These are phyloP conservation scores for Rutstroemia sp. DNA, from an alignment of 2,329 filamentous ascomycete genomes.

Conservation along the genomic window DNA sequence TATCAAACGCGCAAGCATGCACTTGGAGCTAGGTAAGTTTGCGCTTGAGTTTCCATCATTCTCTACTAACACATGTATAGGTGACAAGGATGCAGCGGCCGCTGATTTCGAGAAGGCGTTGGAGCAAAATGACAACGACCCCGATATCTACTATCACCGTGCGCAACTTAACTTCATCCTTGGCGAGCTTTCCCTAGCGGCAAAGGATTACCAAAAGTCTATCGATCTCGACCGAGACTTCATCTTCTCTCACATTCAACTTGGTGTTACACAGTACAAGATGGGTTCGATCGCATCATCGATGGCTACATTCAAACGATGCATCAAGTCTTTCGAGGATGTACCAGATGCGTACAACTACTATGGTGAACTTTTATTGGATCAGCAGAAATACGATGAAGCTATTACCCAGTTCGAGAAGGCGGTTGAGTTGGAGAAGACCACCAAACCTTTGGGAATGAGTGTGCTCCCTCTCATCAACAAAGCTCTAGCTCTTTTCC, in stretches of 20 bases:
- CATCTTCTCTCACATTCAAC: constrained; percentile 99
- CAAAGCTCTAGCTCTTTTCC: constrained; percentile 94
- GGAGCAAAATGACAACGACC: constrained; percentile 77
- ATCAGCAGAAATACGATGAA: constrained; percentile 92
- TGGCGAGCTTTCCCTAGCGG: constrained; percentile 83
- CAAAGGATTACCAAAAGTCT: constrained; percentile 98
- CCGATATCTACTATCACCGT: constrained; percentile 98
- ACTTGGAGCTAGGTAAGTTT: constrained; percentile 74
- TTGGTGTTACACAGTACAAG: constrained; percentile 99
- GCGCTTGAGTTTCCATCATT: not conserved
- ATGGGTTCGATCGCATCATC: constrained; percentile 96
- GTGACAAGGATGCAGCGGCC: constrained; percentile 77
- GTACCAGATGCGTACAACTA: constrained; percentile 99
- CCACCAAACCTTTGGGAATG: constrained; percentile 88
- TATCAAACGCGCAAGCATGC: constrained; percentile 98
- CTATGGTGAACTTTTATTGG: constrained; percentile 92
- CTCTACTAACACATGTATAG: constrained; percentile 37
- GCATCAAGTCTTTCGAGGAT: constrained; percentile 97
- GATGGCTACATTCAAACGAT: constrained; percentile 95
- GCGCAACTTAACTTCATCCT: constrained; percentile 98
- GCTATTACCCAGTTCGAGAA: constrained; percentile 97
- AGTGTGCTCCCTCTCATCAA: constrained; percentile 97
- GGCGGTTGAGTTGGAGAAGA: constrained; percentile 98
- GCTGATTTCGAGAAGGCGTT: constrained; percentile 83
- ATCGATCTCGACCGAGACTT: constrained; percentile 94